Conservation (phyloP, 2,329 filamentous ascomycete species). For the Rutstroemia sp. region DNA sequence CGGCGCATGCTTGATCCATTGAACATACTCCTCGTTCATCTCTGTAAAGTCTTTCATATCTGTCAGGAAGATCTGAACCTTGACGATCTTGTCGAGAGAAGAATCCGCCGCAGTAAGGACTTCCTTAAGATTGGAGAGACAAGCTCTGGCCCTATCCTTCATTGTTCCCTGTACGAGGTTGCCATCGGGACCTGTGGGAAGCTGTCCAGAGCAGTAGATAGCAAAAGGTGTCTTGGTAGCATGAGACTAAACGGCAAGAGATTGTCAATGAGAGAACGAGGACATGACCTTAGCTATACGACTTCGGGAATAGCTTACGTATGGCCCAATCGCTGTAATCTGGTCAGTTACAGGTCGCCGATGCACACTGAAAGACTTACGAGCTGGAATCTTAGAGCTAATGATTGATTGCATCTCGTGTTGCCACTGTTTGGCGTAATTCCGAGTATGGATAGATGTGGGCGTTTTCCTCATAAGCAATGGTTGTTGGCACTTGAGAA, state of each 20-base stretch:
- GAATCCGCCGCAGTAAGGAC: slow-evolving; percentile 79
- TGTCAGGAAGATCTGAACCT: slow-evolving; percentile 84
- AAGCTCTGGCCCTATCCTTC: slow-evolving; percentile 54
- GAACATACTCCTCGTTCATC: slow-evolving; percentile 81
- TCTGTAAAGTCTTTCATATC: slow-evolving; percentile 85
- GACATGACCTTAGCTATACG: neutral
- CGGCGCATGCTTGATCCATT: slow-evolving; percentile 77
- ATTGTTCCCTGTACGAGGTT: slow-evolving; percentile 39
- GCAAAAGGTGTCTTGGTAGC: slow-evolving; percentile 58
- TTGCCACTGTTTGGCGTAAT: neutral
- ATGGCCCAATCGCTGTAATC: slow-evolving; percentile 50
- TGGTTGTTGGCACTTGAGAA: neutral
- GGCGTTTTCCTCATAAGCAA: neutral
- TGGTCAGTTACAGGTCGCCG: neutral
- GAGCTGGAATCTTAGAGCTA: slow-evolving; percentile 2
- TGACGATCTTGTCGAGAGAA: slow-evolving; percentile 72
- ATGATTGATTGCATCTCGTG: neutral
- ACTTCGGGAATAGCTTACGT: slow-evolving; percentile 37
- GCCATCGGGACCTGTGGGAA: slow-evolving; percentile 25
- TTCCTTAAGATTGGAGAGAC: slow-evolving; percentile 71
- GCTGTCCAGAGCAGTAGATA: slow-evolving; percentile 58
- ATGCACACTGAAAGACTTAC: neutral
- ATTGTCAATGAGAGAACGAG: neutral
- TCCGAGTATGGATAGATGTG: neutral
- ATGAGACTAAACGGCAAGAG: slow-evolving; percentile 43